Evolutionary conservation across 2,329 filamentous ascomycete species (phyloP), one percentile per base, ranked within the genome.

Genomic region (Phaeomoniella chlamydospora): DNA sequence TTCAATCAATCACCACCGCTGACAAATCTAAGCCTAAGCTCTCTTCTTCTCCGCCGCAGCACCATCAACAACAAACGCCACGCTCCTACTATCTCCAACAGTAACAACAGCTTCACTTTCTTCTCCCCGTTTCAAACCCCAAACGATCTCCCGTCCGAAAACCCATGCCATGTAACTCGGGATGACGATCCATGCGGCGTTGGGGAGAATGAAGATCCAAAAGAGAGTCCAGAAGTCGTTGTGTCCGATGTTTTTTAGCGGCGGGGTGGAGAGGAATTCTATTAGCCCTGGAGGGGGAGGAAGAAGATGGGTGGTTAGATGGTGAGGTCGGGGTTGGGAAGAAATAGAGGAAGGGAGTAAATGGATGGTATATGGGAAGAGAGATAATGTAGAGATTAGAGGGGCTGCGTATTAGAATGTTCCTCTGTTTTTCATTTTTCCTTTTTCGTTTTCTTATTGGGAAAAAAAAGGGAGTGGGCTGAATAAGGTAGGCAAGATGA

Each of bases 181-280:
- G 31, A 80, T 63, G 9, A 77, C 46, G 39, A 82, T 56, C 77
- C 78, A 82, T 5, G 70, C 57, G 22, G 71, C 72, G 52, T 81
- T 82, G 18, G 77, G 76, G 41, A 82, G 56, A 18, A 76, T 68
- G 65, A 75, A 83, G 15, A 77, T 54, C 18, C 70, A 58, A 9
- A 78, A 44, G 30, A 81, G 47, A 9, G 63, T 64, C 3, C 50
- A 43, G 29, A 59, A 45, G 39, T 64, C 62, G 41, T 81, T 82
- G 48, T 81, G 77, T 3, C 71, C 68, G 37, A 77, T 68, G 41
- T 75, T 71, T 3, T 62, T 56, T 43, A 75, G 81, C 4, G 22
- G 22, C 9, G 22, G 22, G 11, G 64, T 71, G 33, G 68, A 71
- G 47, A 66, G 75, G 30, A 64, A 62, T 50, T 80, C 75, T 40